A percentile compares a stretch with the other conserved stretches of the same genome.
These are phyloP conservation scores for Ilex paraguariensis DNA, from an alignment of 305 asterid species.

Conservation along the genomic window DNA sequence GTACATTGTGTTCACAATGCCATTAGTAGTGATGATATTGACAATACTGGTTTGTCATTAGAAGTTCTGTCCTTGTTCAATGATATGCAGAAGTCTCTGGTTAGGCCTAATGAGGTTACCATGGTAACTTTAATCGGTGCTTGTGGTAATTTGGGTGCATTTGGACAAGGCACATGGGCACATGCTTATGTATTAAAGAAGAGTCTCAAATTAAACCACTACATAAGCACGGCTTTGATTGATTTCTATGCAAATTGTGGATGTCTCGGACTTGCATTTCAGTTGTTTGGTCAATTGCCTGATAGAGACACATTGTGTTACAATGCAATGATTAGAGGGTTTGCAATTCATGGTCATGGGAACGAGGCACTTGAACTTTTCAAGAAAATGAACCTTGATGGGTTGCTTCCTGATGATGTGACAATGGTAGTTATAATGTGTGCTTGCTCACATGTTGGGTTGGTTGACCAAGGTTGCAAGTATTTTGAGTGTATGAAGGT, in stretches of 20 bases:
- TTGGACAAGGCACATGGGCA: conserved; percentile 61
- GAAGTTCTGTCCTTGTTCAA: conserved; percentile 53
- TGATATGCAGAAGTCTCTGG: conserved; percentile 41
- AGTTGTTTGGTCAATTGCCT: conserved; percentile 43
- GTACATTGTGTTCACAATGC: conserved; percentile 3
- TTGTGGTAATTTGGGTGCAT: conserved; percentile 58
- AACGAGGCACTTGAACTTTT: conserved; percentile 52
- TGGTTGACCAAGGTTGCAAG: conserved; percentile 49
- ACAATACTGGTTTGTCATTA: conserved; percentile 22
- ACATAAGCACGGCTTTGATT: conserved; percentile 51
- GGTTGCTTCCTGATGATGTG: conserved; percentile 45
- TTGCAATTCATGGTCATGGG: conserved; percentile 61
- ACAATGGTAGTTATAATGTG: conserved; percentile 56
- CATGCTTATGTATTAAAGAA: conserved; percentile 43
- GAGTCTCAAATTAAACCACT: conserved; percentile 42
- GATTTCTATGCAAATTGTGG: conserved; percentile 55
- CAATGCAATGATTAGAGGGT: conserved; percentile 72
- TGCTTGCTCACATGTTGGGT: conserved; percentile 70
- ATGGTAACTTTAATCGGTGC: conserved; percentile 48
- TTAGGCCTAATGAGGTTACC: conserved; percentile 49
- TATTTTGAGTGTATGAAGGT: conserved; percentile 38
- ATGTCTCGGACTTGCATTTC: conserved; percentile 38
- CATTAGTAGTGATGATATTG: conserved; percentile 15
- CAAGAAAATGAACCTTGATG: conserved; percentile 38
- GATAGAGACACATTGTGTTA: conserved; percentile 49